Percentiles rank a stretch among this genome's conserved stretches.
These are phyloP conservation scores for Suillus sp. DNA, from an alignment of 768 basidiomycete genomes.

Conservation along the genomic window DNA sequence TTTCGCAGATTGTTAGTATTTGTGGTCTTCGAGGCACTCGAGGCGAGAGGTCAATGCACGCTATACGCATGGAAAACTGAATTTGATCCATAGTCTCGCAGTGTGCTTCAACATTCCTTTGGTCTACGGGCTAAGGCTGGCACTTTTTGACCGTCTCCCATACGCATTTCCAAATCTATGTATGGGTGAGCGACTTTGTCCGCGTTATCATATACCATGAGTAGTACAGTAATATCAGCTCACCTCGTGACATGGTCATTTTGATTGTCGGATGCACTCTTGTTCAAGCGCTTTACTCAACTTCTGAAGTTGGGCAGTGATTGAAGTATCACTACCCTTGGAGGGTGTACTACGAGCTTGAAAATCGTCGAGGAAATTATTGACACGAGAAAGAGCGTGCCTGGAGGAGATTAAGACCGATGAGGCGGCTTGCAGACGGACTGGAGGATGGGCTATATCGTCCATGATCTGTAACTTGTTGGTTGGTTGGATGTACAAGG, in stretches of 20 bases:
- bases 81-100: background rate
- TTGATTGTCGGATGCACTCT: constrained; percentile 29
- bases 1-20: background rate
- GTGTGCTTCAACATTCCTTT: background rate
- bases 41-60: background rate
- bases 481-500: background rate
- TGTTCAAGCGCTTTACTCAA: constrained; percentile 55
- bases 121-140: background rate
- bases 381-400: constrained; percentile 42
- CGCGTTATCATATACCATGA: background rate
- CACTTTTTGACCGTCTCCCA: background rate
- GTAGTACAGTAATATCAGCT: background rate
- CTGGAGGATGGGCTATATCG: constrained; percentile 46
- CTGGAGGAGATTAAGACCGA: constrained; percentile 42
- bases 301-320: constrained; percentile 62
- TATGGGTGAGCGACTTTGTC: background rate
- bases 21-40: background rate
- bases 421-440: constrained; percentile 45
- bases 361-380: constrained; percentile 52
- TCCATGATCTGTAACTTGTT: constrained; percentile 41
- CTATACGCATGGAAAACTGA: background rate
- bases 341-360: constrained; percentile 46
- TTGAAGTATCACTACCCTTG: constrained; percentile 55
- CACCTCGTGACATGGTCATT: constrained; percentile 10
- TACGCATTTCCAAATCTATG: background rate